Conservation (phyloP, 2,329 filamentous ascomycete species). For the Cladosporium sp. region DNA sequence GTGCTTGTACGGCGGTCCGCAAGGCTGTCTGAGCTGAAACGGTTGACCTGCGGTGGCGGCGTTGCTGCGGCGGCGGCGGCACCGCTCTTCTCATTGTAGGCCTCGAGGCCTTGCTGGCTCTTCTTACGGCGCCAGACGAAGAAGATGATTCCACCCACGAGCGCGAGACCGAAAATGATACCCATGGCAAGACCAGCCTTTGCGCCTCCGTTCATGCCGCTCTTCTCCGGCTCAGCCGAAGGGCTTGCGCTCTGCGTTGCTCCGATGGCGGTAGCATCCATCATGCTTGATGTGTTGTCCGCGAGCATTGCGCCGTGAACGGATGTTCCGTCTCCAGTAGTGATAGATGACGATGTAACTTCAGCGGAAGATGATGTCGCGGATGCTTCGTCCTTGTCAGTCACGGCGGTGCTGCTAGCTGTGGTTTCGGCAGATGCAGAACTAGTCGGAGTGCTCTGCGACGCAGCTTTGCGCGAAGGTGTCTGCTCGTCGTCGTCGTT, state of each 20-base stretch:
- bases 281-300: constrained; percentile 4
- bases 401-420: not conserved
- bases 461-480: constrained; percentile 16
- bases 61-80: constrained; percentile 12
- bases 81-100: constrained; percentile 39
- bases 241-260: constrained; percentile 3
- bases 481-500: constrained; percentile 11
- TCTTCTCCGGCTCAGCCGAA: constrained; percentile 2
- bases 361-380: not conserved
- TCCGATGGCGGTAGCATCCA: constrained; percentile 14
- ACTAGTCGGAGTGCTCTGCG: constrained; percentile 8
- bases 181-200: constrained; percentile 87
- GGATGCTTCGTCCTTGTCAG: not conserved
- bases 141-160: constrained; percentile 64
- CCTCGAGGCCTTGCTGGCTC: constrained; percentile 48
- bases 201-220: constrained; percentile 43
- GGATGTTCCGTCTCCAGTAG: constrained; percentile 15
- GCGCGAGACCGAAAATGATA: constrained; percentile 64
- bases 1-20: constrained; percentile 35
- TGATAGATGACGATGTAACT: constrained; percentile 16
- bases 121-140: constrained; percentile 72
- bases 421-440: constrained; percentile 10
- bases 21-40: constrained; percentile 22
- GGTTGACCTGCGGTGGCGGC: constrained; percentile 15
- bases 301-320: not conserved